Base-by-base conservation (phyloP, 2,329 filamentous ascomycete species). In the Aspergillus fischeri region DNA sequence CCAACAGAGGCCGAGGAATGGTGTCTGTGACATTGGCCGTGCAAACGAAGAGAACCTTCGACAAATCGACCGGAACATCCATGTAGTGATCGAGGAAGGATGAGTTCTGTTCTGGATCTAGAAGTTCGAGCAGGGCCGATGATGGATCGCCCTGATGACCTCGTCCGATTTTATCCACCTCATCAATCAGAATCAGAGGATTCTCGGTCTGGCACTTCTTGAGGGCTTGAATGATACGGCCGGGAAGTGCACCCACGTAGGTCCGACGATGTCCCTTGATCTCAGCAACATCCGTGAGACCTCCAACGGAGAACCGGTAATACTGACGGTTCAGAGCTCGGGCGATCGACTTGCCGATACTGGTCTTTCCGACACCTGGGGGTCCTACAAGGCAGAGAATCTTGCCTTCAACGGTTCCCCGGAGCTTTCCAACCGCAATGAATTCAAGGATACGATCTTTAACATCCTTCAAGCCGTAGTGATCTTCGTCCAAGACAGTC, bases 171-270 rank as follows among this genome's bases (percentile, higher is more conserved):
- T 99, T 99, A 81, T 99, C 94, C 57, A 99, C 87, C 72, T 99
- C 94, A 71, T 99, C 94, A 63, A 99, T 97, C 62, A 99, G 78
- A 52, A 99, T 92, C 29, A 99, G 81, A 28, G 94, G 94, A 73
- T 99, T 99, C 76, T 99, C 95, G 0, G 94, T 99, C 78, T 97
- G 92, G 72, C 93, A 97, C 76, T 99, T 99, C 82, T 99, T 99
- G 68, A 99, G 79, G 0, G 94, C 94, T 75, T 99, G 95, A 60
- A 99, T 97, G 71, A 99, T 96, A 58, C 95, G 90, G 52, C 94
- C 95, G 3, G 94, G 94, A 38, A 99, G 80, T 27, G 94, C 94
- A 61, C 95, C 94, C 53, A 99, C 94, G 66, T 99, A 99, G 2
- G 94, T 99, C 67, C 94, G 85, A 67, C 94, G 85, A 73, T 99